phyloP scores from a whole-genome alignment of 2,329 filamentous ascomycete genomes.

The Coniella lustricola region DNA sequence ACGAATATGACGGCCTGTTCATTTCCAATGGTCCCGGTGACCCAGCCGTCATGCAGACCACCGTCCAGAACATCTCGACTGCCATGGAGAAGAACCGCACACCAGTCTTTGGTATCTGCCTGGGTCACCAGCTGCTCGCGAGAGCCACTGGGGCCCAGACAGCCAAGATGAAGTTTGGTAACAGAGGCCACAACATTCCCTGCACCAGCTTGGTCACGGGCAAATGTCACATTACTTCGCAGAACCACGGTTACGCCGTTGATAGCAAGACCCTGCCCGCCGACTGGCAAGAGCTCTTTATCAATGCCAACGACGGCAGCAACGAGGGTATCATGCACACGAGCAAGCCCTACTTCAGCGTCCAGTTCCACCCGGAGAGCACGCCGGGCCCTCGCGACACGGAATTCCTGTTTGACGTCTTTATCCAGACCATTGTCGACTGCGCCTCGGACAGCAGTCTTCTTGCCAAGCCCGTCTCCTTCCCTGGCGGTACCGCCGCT shows the following conservation, averaged over 20 bases:
- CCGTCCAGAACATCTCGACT: slow-evolving; percentile 70
- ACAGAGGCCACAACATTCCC: slow-evolving; percentile 96
- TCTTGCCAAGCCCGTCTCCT: slow-evolving; percentile 68
- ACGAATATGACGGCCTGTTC: slow-evolving; percentile 93
- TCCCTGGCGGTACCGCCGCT: slow-evolving; percentile 75
- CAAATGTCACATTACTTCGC: slow-evolving; percentile 96
- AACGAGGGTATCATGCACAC: slow-evolving; percentile 95
- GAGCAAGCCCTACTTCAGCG: slow-evolving; percentile 87
- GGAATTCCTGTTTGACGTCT: slow-evolving; percentile 94
- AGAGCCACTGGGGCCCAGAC: slow-evolving; percentile 80
- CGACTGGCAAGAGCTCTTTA: slow-evolving; percentile 89
- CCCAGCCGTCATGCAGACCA: slow-evolving; percentile 74
- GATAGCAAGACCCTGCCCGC: slow-evolving; percentile 67
- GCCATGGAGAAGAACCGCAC: slow-evolving; percentile 73
- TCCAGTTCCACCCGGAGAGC: slow-evolving; percentile 99
- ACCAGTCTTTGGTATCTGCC: slow-evolving; percentile 92
- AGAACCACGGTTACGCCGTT: slow-evolving; percentile 96
- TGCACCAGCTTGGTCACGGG: slow-evolving; percentile 94
- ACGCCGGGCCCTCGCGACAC: slow-evolving; percentile 92
- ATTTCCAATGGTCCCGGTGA: slow-evolving; percentile 97
- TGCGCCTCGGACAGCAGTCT: slow-evolving; percentile 60
- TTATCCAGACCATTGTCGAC: slow-evolving; percentile 75
- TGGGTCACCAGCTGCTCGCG: slow-evolving; percentile 89
- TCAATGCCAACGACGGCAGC: slow-evolving; percentile 96
- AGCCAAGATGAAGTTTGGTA: slow-evolving; percentile 98